phyloP scores from a whole-genome alignment of 805 yeast genomes.

The Wickerhamomyces chaumierensis region DNA sequence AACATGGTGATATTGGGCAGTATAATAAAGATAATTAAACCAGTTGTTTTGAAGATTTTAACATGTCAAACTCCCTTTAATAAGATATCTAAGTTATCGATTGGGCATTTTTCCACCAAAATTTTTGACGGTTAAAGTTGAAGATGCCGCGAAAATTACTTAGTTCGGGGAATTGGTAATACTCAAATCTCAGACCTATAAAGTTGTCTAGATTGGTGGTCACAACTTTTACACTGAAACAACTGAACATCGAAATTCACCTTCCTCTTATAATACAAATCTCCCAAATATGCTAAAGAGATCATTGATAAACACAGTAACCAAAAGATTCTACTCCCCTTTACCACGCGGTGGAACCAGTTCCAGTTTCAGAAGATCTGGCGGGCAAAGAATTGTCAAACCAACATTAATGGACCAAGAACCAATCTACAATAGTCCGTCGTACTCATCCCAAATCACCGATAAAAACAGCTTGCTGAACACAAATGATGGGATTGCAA shows the following conservation, averaged over 20 bases:
- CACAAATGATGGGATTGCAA: conserved; percentile 46
- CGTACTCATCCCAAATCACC: conserved; percentile 27
- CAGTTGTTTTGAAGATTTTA: too few species aligned
- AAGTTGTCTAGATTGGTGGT: too few species aligned
- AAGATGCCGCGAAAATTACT: neutral
- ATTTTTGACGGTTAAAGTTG: neutral
- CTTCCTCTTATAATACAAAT: too few species aligned
- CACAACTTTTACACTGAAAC: too few species aligned
- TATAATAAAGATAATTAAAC: too few species aligned
- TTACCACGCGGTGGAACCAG: conserved; percentile 6
- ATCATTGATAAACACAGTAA: neutral
- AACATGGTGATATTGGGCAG: neutral
- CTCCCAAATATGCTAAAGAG: neutral
- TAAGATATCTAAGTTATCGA: too few species aligned
- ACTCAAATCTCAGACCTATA: too few species aligned
- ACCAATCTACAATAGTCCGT: neutral
- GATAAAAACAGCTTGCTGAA: conserved; percentile 24
- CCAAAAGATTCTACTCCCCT: conserved; percentile 10
- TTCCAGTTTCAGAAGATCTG: neutral
- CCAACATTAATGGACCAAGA: neutral
- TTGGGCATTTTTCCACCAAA: too few species aligned
- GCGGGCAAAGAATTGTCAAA: neutral
- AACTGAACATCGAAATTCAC: too few species aligned
- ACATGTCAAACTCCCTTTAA: too few species aligned
- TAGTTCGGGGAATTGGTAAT: neutral